Base-by-base conservation (phyloP, 208 protist species). In the Acanthamoeba healyi region DNA sequence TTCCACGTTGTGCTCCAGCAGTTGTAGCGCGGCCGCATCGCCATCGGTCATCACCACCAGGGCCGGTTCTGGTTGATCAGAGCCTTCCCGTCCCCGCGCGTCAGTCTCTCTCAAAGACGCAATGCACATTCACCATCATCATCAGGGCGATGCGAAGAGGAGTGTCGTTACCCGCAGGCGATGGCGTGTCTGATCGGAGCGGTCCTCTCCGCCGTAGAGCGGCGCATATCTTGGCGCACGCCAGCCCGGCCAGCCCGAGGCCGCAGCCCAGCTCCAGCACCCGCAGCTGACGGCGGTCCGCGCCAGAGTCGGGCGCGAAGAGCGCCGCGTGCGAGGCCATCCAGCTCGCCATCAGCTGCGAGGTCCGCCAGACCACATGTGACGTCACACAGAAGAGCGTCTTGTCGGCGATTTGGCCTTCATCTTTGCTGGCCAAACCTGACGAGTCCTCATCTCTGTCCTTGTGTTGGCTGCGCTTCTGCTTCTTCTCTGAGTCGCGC, bases 241-340 rank as follows among this genome's bases (percentile, higher is more conserved):
- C 17, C 17, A 86, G 46, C 26, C 77, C 77, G 22, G 77, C 77
- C n/a, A 86, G 77, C 29, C 77, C 77, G 6, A 86, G 32, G 14
- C 77, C 77, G 44, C 77, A 86, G 42, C 77, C 77, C 19, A 86
- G 29, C 77, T 86, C 77, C n/a, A 86, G 77, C 40, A 86, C 77
- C 44, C 77, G 38, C 29, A 86, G 46, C 70, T 79, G 61, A 2
- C 70, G 5, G 24, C 24, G 38, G 38, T 17, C 34, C 4, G 38
- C 24, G 12, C 24, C 15, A 34, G 34, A 26, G n/a, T 29, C 9
- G 9, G 10, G n/a, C 38, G 77, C 77, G 46, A 86, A 58, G 42
- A 86, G 46, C 38, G 26, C 7, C 5, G 77, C 44, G 14, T 24
- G 77, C 0, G 77, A 86, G 46, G 44, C 77, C 77, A 86, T 86